A percentile compares a stretch with the other conserved stretches of the same genome.
Conservation (phyloP, 202 grass and related monocot genomes). For the Brachypodium distachyon region DNA sequence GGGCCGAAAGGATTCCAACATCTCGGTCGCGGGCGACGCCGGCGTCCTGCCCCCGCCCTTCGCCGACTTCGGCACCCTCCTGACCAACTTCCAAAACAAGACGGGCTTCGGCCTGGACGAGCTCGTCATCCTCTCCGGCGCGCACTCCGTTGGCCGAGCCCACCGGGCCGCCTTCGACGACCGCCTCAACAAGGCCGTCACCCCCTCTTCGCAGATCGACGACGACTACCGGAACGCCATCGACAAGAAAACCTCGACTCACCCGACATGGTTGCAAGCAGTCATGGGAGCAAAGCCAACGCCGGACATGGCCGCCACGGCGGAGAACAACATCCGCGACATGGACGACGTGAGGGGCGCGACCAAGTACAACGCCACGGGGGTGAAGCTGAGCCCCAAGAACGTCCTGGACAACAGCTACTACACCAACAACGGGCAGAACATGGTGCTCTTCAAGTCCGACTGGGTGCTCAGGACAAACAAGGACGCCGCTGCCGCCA, state of each 20-base stretch:
- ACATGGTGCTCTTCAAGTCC: constrained; percentile 28
- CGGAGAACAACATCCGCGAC: constrained; percentile 7
- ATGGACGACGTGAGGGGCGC: neutral
- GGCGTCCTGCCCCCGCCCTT: constrained; percentile 16
- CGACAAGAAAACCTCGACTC: too few relatives aligned
- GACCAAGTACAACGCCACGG: neutral
- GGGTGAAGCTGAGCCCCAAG: neutral
- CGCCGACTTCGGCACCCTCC: constrained; percentile 13
- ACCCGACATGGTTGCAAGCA: too few relatives aligned
- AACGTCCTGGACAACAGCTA: constrained; percentile 34
- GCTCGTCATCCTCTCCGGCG: constrained; percentile 36
- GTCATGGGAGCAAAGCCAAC: too few relatives aligned
- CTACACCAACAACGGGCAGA: constrained; percentile 5
- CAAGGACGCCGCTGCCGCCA: neutral
- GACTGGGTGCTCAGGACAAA: constrained; percentile 23
- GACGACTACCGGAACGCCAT: neutral
- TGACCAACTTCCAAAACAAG: constrained; percentile 18
- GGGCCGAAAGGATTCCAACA: constrained; percentile 31
- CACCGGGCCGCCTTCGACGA: constrained; percentile 33
- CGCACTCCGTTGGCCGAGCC: constrained; percentile 43
- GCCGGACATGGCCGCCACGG: too few relatives aligned
- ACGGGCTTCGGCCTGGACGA: constrained; percentile 18
- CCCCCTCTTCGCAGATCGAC: neutral
- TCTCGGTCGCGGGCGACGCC: constrained; percentile 10
- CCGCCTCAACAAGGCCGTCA: neutral